These are phyloP conservation scores for Beauveria varroae DNA, from an alignment of 2,329 filamentous ascomycete genomes.

Conservation along the genomic window DNA sequence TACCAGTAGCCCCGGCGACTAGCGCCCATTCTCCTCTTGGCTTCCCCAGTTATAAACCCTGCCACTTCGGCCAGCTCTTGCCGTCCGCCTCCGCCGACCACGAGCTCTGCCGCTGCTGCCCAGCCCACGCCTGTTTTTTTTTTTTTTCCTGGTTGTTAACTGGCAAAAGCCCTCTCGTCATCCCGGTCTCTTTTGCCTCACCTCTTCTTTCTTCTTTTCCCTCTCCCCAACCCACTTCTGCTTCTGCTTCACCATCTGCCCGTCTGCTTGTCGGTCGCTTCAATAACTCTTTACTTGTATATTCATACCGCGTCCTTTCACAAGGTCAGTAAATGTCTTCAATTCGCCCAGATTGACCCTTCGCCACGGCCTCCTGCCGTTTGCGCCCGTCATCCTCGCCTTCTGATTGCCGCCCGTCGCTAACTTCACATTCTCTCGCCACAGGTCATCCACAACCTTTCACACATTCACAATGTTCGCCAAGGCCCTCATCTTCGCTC, in stretches of 20 bases:
- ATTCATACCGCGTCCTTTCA: conserved; percentile 1
- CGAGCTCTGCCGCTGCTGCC: conserved; percentile 3
- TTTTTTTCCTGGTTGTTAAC: background rate
- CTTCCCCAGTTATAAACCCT: conserved; percentile 7
- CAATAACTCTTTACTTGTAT: conserved; percentile 3
- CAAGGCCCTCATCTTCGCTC: conserved; percentile 32
- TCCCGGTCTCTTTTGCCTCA: background rate
- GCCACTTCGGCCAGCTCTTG: conserved; percentile 9
- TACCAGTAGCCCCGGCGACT: conserved; percentile 3
- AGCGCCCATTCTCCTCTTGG: conserved; percentile 4
- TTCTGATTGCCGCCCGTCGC: background rate
- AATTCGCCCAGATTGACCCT: background rate
- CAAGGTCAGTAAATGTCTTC: background rate
- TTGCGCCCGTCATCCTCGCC: background rate
- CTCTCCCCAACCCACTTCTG: conserved; percentile 9
- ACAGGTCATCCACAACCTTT: background rate
- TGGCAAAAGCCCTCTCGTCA: conserved; percentile 6
- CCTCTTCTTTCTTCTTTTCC: conserved; percentile 5
- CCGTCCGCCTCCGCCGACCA: background rate
- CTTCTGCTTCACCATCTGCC: conserved; percentile 7
- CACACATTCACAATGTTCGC: conserved; percentile 32
- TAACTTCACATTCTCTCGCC: background rate
- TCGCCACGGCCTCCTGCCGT: background rate
- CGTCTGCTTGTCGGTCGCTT: conserved; percentile 6
- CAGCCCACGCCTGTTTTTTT: conserved; percentile 3